These are phyloP conservation scores for Multifurca ochricompacta DNA, from an alignment of 768 basidiomycete species.

Conservation along the genomic window DNA sequence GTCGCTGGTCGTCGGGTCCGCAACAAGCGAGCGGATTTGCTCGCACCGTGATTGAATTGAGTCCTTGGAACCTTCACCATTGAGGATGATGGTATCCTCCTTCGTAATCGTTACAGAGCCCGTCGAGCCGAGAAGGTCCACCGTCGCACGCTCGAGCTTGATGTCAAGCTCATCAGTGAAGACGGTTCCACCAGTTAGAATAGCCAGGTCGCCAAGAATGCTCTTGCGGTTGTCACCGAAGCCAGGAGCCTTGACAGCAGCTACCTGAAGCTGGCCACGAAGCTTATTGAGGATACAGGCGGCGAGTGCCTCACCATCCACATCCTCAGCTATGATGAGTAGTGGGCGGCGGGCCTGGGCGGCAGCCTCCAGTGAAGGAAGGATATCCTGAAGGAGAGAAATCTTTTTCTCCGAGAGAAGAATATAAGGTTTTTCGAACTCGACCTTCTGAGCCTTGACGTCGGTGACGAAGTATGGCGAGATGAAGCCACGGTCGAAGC, in stretches of 20 bases:
- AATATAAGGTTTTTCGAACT: constrained; percentile 94
- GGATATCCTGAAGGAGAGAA: constrained; percentile 86
- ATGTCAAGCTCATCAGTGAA: constrained; percentile 91
- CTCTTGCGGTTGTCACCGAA: constrained; percentile 99
- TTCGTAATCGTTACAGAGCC: constrained; percentile 93
- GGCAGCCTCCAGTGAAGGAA: constrained; percentile 80
- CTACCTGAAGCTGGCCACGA: constrained; percentile 91
- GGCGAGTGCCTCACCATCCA: constrained; percentile 96
- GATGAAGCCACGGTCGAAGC: constrained; percentile 98
- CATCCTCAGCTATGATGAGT: constrained; percentile 94
- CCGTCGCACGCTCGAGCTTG: constrained; percentile 87
- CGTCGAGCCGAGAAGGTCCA: constrained; percentile 84
- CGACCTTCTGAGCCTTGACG: constrained; percentile 91
- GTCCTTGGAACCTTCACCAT: constrained; percentile 88
- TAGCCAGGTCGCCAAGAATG: constrained; percentile 93
- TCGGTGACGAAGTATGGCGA: constrained; percentile 98
- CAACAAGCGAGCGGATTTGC: constrained; percentile 81
- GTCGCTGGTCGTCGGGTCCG: constrained; percentile 80
- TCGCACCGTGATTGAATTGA: constrained; percentile 90
- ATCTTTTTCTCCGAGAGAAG: constrained; percentile 98
- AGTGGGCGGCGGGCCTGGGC: constrained; percentile 82
- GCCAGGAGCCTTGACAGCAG: constrained; percentile 93
- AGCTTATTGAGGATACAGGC: constrained; percentile 99
- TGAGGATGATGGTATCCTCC: constrained; percentile 94
- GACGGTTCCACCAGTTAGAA: constrained; percentile 96